Evolutionary conservation across 805 yeast species (phyloP).

Genomic region (Nakazawaea holstii): DNA sequence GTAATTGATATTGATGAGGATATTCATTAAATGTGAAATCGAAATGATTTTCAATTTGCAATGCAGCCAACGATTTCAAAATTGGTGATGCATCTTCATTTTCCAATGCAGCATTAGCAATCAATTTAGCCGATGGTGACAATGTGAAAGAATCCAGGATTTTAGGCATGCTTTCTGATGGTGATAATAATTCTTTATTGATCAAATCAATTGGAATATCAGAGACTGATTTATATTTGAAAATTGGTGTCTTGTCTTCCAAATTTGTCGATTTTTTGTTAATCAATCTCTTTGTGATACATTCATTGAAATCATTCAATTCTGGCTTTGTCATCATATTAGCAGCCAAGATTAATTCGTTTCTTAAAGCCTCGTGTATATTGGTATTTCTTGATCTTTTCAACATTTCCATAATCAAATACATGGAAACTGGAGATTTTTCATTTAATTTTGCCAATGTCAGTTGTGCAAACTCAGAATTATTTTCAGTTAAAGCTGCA

Average conservation of each 20-base stretch:
- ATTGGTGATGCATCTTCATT: background rate
- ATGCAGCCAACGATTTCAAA: conserved; percentile 18
- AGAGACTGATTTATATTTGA: conserved; percentile 42
- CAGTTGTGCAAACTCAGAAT: conserved; percentile 59
- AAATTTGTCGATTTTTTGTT: conserved; percentile 31
- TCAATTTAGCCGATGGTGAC: conserved; percentile 9
- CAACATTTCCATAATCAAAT: conserved; percentile 64
- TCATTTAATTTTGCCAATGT: conserved; percentile 50
- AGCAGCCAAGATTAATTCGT: conserved; percentile 73
- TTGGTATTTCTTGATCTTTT: conserved; percentile 53
- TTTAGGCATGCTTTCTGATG: conserved; percentile 21
- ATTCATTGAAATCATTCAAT: conserved; percentile 42
- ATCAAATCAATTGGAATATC: conserved; percentile 62
- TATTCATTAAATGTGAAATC: conserved; percentile 34
- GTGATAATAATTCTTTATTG: conserved; percentile 41
- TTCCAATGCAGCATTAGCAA: background rate
- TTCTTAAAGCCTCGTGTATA: conserved; percentile 60
- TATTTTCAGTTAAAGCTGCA: conserved; percentile 44
- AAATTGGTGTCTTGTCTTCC: conserved; percentile 19
- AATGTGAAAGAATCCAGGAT: conserved; percentile 7
- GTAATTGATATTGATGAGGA: conserved; percentile 75
- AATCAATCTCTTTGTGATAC: conserved; percentile 46
- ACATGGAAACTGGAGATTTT: conserved; percentile 77
- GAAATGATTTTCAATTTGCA: conserved; percentile 34
- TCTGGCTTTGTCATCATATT: conserved; percentile 58